phyloP scores from a whole-genome alignment of 208 protist genomes.

The Endotrypanum monterogeii region DNA sequence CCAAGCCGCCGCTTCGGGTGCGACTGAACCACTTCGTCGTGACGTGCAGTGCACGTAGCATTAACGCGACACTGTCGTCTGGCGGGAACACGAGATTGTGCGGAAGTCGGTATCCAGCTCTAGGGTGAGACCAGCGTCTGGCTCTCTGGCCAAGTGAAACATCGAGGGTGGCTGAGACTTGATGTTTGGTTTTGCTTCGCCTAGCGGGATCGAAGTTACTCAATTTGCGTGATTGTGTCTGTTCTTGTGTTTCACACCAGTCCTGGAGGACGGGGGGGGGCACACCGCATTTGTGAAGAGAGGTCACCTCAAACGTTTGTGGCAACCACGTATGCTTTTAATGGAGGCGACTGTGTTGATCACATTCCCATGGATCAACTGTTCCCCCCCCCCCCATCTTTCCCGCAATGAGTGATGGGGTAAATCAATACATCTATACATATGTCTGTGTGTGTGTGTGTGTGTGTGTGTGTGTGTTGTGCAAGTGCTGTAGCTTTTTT shows the following conservation, averaged over 20 bases:
- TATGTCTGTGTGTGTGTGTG: too few species aligned
- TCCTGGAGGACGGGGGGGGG: too few species aligned
- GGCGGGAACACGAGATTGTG: not conserved
- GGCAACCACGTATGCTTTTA: not conserved
- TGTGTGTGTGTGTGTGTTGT: not conserved
- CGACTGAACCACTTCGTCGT: slow-evolving; percentile 77
- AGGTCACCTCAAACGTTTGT: not conserved
- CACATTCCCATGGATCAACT: not conserved
- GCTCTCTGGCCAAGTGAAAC: not conserved
- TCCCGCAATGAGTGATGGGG: too few species aligned
- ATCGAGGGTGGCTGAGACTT: not conserved
- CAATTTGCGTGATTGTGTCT: not conserved
- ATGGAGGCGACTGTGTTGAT: too few species aligned
- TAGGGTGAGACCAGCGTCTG: not conserved
- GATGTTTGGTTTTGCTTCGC: not conserved
- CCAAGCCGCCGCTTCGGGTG: slow-evolving; percentile 40
- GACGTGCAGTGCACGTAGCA: slow-evolving; percentile 73
- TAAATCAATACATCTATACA: not conserved
- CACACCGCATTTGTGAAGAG: too few species aligned
- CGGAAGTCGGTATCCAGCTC: not conserved
- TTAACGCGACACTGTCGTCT: slow-evolving; percentile 37
- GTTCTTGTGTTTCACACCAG: not conserved
- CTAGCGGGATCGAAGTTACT: not conserved
- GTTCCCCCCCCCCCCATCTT: not conserved
- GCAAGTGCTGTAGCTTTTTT: not conserved